Conservation (phyloP, 1,284 basidiomycete species). For the Amylostereum areolatum region DNA sequence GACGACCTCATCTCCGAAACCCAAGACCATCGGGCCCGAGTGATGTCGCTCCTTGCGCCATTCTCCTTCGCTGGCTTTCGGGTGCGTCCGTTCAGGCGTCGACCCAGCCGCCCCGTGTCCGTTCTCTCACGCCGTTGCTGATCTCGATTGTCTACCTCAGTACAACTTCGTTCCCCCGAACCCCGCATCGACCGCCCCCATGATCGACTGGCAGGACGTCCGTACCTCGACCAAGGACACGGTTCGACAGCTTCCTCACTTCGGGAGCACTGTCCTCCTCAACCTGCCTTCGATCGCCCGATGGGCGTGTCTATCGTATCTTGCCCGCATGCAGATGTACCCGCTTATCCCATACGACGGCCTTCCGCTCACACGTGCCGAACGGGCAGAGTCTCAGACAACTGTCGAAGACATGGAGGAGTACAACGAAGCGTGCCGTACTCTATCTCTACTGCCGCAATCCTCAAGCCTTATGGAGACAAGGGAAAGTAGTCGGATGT, state of each 20-base stretch:
- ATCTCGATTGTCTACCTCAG: slow-evolving; percentile 10
- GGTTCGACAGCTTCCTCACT: slow-evolving; percentile 10
- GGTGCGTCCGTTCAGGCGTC: slow-evolving; percentile 24
- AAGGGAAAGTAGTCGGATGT: slow-evolving; percentile 20
- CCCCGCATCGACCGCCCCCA: slow-evolving; percentile 18
- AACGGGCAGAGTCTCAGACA: slow-evolving; percentile 26
- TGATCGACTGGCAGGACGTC: slow-evolving; percentile 23
- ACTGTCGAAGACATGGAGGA: slow-evolving; percentile 38
- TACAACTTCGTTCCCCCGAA: slow-evolving; percentile 2
- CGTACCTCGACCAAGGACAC: slow-evolving; percentile 35
- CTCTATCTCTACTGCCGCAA: slow-evolving; percentile 1
- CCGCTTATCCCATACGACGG: slow-evolving; percentile 30
- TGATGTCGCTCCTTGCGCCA: slow-evolving; percentile 34
- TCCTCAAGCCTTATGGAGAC: not conserved
- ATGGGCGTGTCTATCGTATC: slow-evolving; percentile 41
- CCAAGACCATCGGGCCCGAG: slow-evolving; percentile 23
- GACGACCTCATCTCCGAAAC: slow-evolving; percentile 34
- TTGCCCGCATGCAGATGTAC: slow-evolving; percentile 33
- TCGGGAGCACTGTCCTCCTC: no score
- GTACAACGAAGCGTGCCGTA: slow-evolving; percentile 32
- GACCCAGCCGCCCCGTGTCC: not conserved
- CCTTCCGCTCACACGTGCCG: slow-evolving; percentile 22
- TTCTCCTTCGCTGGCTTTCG: slow-evolving; percentile 42
- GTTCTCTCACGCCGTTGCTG: slow-evolving; percentile 2
- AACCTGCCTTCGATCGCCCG: slow-evolving; percentile 35